Evolutionary conservation across 805 yeast genomes (phyloP), one percentile per base, ranked within the genome.

Genomic region (Candida ficus): DNA sequence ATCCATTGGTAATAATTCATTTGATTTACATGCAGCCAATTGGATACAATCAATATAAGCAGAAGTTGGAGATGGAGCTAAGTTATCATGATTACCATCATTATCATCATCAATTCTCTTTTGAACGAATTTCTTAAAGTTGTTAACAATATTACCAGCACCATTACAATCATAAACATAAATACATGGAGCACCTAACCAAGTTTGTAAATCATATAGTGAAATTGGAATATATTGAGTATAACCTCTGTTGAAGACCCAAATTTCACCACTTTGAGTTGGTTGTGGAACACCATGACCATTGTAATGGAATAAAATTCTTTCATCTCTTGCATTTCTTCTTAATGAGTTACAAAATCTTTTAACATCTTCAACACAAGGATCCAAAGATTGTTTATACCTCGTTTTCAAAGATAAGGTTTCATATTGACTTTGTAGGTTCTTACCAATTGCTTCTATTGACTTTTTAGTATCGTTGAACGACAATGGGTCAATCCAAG

Each of bases 201-300:
- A 93, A 4, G 95, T 82, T 55, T 93, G 99, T 35, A 93, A 67
- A 56, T 93, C 99, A 61, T 86, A 89, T n/a, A 93, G 64, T 9
- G 96, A 86, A 2, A 93, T 93, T 1, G 99, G 99, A 43, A 93
- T 93, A 60, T 93, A 93, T 64, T 93, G 99, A 1, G 99, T 93
- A 60, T 90, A 93, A 2, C 96, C 96, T 50, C 97, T 70, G 61
- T 93, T 93, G 67, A 93, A 93, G 10, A 93, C 98, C 99, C 99
- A 93, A 21, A 93, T 87, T 57, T 93, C 99, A 19, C 99, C 99
- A 34, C 90, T 78, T 27, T 88, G 80, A 0, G 99, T 93, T 0
- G 99, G 98, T 53, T 88, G 88, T 0, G 99, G 99, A 2, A 93
- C 99, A 19, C 99, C 99, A 58, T 93, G 99, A 7, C 99, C 99